These are phyloP conservation scores for Dendrobium huoshanense DNA, from an alignment of 106 monocot species.

Conservation along the genomic window DNA sequence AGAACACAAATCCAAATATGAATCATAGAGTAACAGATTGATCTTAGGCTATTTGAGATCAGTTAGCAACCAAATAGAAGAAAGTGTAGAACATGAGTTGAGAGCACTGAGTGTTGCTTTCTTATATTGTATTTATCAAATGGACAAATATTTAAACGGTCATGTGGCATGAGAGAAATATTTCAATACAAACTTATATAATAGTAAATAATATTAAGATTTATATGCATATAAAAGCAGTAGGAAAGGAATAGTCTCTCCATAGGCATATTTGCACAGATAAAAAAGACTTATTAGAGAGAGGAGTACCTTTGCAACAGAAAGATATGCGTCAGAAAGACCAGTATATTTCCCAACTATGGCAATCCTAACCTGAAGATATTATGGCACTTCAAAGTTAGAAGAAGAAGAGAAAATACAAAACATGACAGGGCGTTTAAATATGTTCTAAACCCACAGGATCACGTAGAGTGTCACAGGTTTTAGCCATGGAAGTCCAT, in stretches of 20 bases:
- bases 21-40: background rate
- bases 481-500: conserved; percentile 68
- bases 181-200: no score
- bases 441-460: conserved; percentile 34
- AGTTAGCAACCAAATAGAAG: background rate
- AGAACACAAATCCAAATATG: background rate
- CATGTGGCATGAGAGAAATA: no score
- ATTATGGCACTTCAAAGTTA: conserved; percentile 1
- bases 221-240: background rate
- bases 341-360: conserved; percentile 98
- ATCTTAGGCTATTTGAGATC: background rate
- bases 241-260: background rate
- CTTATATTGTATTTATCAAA: no score
- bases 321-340: conserved; percentile 90
- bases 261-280: background rate
- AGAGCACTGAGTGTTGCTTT: no score
- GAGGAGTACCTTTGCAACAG: conserved; percentile 71
- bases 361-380: conserved; percentile 86
- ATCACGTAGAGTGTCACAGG: conserved; percentile 51
- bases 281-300: background rate
- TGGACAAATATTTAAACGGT: no score
- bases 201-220: no score
- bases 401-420: background rate
- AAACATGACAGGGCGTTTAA: conserved; percentile 2
- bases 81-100: background rate